Conservation (phyloP, 306 rosid species). For the Lotus japonicus region DNA sequence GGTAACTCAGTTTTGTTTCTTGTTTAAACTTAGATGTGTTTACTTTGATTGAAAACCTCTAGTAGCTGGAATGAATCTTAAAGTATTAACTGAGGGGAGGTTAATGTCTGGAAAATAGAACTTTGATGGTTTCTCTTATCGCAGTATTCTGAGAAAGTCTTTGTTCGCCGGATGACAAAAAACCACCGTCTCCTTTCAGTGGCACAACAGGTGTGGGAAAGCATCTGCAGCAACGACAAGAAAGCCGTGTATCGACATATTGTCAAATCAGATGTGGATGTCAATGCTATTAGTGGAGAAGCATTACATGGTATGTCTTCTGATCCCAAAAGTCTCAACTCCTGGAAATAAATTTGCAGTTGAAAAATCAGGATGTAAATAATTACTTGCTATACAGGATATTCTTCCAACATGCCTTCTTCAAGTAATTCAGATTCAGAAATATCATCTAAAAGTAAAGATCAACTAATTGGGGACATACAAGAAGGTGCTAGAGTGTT, state of each 20-base stretch:
- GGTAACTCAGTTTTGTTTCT: no score
- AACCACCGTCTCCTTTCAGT: constrained; percentile 24
- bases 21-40: no score
- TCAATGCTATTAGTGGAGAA: constrained; percentile 34
- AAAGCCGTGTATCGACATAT: constrained; percentile 60
- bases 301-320: constrained; percentile 33
- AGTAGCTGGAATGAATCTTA: no score
- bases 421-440: constrained; percentile 24
- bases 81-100: constrained; percentile 8
- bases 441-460: constrained; percentile 20
- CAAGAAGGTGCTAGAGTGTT: constrained; percentile 47
- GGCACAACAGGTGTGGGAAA: constrained; percentile 43
- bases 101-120: constrained; percentile 18
- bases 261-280: constrained; percentile 41
- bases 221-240: constrained; percentile 60
- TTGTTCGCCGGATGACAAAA: constrained; percentile 40
- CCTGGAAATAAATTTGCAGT: neutral
- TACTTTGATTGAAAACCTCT: no score
- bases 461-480: constrained; percentile 19
- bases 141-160: constrained; percentile 63
- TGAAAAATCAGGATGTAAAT: neutral
- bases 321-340: neutral
- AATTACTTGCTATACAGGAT: constrained; percentile 26
- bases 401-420: constrained; percentile 23
- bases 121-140: constrained; percentile 28